A percentile compares a stretch with the other conserved stretches of the same genome.
phyloP scores from a whole-genome alignment of 2,329 filamentous ascomycete species.

The Ophiostoma populinum region DNA sequence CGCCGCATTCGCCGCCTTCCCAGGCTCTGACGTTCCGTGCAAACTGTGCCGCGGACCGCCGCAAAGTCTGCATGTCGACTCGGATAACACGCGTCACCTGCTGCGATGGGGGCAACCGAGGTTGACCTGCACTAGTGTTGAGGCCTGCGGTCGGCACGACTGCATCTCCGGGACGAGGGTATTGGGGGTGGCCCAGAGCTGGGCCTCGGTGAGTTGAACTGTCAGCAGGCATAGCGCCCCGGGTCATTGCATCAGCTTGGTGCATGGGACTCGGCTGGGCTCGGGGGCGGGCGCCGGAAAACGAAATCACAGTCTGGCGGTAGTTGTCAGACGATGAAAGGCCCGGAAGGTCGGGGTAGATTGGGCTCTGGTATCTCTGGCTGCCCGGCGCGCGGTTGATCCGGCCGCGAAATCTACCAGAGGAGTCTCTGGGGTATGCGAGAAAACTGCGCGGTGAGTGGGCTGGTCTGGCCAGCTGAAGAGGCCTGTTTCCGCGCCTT shows the following conservation, averaged over 20 bases:
- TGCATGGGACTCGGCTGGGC: too few relatives aligned
- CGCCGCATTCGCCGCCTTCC: background rate
- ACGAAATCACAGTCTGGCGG: conserved; percentile 9
- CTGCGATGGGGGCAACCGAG: background rate
- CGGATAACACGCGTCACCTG: background rate
- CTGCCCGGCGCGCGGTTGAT: background rate
- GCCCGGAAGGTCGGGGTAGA: background rate
- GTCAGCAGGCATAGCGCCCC: too few relatives aligned
- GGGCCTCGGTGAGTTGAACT: too few relatives aligned
- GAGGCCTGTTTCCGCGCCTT: background rate
- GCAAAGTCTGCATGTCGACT: conserved; percentile 2
- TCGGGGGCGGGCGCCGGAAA: background rate
- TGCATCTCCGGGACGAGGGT: too few relatives aligned
- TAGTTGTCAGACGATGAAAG: conserved; percentile 3
- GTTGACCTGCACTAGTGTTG: too few relatives aligned
- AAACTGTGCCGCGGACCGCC: background rate
- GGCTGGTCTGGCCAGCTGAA: background rate
- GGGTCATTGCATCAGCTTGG: background rate
- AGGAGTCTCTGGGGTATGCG: conserved; percentile 8
- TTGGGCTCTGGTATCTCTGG: background rate
- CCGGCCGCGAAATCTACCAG: background rate
- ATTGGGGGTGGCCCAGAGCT: too few relatives aligned
- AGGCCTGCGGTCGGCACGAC: too few relatives aligned
- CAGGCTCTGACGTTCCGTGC: background rate
- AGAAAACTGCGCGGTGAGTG: background rate